A percentile compares a stretch with the other conserved stretches of the same genome.
phyloP scores from a whole-genome alignment of 2,329 filamentous ascomycete species.

The Aspergillus sp. region DNA sequence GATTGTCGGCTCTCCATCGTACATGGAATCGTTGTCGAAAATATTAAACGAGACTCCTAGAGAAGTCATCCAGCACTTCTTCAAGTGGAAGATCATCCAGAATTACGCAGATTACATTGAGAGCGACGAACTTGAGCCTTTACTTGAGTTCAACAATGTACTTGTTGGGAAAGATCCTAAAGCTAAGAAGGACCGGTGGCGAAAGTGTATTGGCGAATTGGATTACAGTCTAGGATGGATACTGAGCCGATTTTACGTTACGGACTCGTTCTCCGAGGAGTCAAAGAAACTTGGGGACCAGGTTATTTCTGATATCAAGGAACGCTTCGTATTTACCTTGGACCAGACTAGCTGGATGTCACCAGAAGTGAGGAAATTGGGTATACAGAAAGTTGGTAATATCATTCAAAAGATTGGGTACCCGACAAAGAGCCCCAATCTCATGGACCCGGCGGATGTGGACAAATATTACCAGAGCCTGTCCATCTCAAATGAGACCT shows the following conservation, averaged over 20 bases:
- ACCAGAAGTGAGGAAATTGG: constrained; percentile 57
- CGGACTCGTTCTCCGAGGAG: constrained; percentile 65
- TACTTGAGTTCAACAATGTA: constrained; percentile 60
- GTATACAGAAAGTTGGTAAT: constrained; percentile 64
- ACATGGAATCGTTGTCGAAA: constrained; percentile 58
- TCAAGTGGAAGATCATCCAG: constrained; percentile 64
- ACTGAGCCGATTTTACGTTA: constrained; percentile 68
- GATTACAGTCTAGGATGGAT: constrained; percentile 66
- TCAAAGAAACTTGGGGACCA: constrained; percentile 67
- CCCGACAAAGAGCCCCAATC: constrained; percentile 61
- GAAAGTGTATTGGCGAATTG: constrained; percentile 60
- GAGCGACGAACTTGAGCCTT: constrained; percentile 59
- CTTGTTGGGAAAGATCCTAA: constrained; percentile 64
- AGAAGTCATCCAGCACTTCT: constrained; percentile 61
- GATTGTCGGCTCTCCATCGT: constrained; percentile 61
- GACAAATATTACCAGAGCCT: constrained; percentile 58
- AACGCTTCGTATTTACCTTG: constrained; percentile 63
- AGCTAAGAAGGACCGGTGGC: constrained; percentile 64
- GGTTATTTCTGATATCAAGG: constrained; percentile 70
- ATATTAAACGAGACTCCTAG: constrained; percentile 56
- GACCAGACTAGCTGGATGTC: constrained; percentile 65
- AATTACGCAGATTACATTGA: constrained; percentile 56
- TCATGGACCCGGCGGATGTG: constrained; percentile 58
- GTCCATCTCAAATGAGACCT: constrained; percentile 51
- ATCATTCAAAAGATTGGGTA: constrained; percentile 70